Conservation (phyloP, 2,329 filamentous ascomycete species). For the Pseudocercospora cruenta region DNA sequence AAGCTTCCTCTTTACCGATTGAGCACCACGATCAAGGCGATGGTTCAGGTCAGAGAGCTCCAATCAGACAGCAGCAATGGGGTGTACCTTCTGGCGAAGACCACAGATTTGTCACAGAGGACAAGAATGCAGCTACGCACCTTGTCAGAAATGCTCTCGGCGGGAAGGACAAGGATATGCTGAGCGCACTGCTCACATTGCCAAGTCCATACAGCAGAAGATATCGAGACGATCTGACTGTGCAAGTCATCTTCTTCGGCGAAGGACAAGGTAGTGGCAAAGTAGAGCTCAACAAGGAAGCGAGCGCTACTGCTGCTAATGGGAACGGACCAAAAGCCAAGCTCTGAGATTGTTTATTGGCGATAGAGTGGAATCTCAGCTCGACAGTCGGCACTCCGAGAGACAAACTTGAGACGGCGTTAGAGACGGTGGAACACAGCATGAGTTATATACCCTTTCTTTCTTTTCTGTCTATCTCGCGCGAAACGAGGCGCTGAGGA, state of each 20-base stretch:
- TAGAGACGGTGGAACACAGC: neutral
- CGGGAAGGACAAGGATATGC: conserved; percentile 89
- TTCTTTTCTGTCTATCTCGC: neutral
- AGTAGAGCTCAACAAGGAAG: conserved; percentile 83
- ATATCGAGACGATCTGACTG: conserved; percentile 93
- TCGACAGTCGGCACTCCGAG: neutral
- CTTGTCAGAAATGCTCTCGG: conserved; percentile 93
- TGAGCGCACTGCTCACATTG: conserved; percentile 87
- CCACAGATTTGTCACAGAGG: conserved; percentile 87
- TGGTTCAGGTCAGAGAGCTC: conserved; percentile 74
- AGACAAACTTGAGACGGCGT: neutral
- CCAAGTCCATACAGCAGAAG: conserved; percentile 88
- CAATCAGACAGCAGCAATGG: conserved; percentile 90
- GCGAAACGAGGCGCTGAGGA: neutral
- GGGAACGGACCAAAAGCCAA: conserved; percentile 33
- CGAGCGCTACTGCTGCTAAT: conserved; percentile 62
- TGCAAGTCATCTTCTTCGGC: conserved; percentile 98
- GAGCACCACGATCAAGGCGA: conserved; percentile 61
- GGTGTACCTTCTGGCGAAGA: conserved; percentile 73
- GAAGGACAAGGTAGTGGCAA: conserved; percentile 75
- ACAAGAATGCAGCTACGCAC: conserved; percentile 95
- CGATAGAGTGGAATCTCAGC: neutral
- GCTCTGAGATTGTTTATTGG: conserved; percentile 19
- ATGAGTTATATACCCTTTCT: neutral
- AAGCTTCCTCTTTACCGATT: conserved; percentile 66